These are phyloP conservation scores for Lipomyces oligophaga DNA, from an alignment of 805 yeast species.

Conservation along the genomic window DNA sequence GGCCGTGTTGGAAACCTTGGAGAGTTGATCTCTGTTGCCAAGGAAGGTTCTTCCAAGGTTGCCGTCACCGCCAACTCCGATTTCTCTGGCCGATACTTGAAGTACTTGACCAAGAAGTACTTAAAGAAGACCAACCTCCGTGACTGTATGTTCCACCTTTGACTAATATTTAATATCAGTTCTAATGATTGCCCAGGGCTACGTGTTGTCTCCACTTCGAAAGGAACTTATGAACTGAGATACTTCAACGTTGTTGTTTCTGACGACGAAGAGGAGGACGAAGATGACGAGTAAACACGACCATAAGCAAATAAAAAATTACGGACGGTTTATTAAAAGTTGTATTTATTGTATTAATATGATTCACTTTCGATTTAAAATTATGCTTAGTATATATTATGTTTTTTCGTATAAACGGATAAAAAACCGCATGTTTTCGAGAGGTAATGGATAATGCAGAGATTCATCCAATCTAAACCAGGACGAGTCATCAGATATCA, in stretches of 20 bases:
- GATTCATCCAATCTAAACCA: slow-evolving; percentile 67
- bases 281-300: slow-evolving; percentile 41
- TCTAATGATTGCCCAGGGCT: slow-evolving; percentile 50
- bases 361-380: background rate
- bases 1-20: slow-evolving; percentile 96
- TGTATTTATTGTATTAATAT: background rate
- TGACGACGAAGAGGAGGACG: slow-evolving; percentile 92
- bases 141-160: slow-evolving; percentile 52
- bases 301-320: slow-evolving; percentile 2
- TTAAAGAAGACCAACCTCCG: slow-evolving; percentile 99
- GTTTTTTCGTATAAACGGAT: slow-evolving; percentile 65
- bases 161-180: slow-evolving; percentile 2
- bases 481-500: slow-evolving; percentile 65
- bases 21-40: slow-evolving; percentile 82
- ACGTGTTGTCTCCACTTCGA: slow-evolving; percentile 94
- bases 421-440: slow-evolving; percentile 87
- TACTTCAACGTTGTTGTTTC: slow-evolving; percentile 98
- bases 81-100: slow-evolving; percentile 99
- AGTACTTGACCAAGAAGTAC: slow-evolving; percentile 99
- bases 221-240: slow-evolving; percentile 94
- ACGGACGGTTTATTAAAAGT: slow-evolving; percentile 7
- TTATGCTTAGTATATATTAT: too few relatives aligned
- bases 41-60: slow-evolving; percentile 75
- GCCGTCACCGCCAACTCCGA: slow-evolving; percentile 83
- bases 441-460: slow-evolving; percentile 57